These are phyloP conservation scores for Candida methanosorbosa DNA, from an alignment of 805 yeast genomes.

Conservation along the genomic window DNA sequence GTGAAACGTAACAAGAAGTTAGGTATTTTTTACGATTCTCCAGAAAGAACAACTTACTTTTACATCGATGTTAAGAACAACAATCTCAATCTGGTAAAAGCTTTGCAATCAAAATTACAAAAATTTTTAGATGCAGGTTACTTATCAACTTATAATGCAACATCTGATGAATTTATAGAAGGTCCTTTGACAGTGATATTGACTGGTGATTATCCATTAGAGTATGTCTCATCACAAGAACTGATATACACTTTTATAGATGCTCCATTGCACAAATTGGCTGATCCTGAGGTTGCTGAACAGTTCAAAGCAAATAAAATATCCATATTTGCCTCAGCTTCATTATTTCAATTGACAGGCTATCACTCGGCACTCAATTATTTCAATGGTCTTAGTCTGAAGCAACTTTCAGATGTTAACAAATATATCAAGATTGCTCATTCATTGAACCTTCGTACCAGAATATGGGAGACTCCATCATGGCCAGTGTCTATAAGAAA, in stretches of 20 bases:
- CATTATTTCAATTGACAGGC: constrained; percentile 12
- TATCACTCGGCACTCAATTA: constrained; percentile 6
- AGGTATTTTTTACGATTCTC: constrained; percentile 36
- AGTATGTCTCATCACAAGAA: constrained; percentile 17
- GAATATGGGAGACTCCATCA: constrained; percentile 65
- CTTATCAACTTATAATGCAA: constrained; percentile 37
- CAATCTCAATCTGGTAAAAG: constrained; percentile 29
- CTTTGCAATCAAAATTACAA: constrained; percentile 34
- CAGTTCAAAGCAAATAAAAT: constrained; percentile 11
- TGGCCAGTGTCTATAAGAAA: constrained; percentile 48
- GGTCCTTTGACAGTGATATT: constrained; percentile 56
- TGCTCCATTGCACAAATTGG: constrained; percentile 33
- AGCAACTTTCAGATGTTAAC: constrained; percentile 23
- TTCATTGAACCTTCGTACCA: constrained; percentile 37
- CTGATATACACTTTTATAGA: constrained; percentile 38
- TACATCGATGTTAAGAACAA: constrained; percentile 56
- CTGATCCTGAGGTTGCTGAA: constrained; percentile 7
- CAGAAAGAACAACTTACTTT: constrained; percentile 41
- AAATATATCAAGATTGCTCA: constrained; percentile 31
- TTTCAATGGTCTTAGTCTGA: constrained; percentile 23
- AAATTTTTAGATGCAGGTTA: constrained; percentile 40
- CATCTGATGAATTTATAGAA: constrained; percentile 23
- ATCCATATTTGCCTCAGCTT: constrained; percentile 16
- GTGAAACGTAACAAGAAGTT: constrained; percentile 4
- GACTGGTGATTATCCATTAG: constrained; percentile 57